A percentile compares a stretch with the other conserved stretches of the same genome.
Conservation (phyloP, 345 rosid species). For the Moricandia moricandioides region DNA sequence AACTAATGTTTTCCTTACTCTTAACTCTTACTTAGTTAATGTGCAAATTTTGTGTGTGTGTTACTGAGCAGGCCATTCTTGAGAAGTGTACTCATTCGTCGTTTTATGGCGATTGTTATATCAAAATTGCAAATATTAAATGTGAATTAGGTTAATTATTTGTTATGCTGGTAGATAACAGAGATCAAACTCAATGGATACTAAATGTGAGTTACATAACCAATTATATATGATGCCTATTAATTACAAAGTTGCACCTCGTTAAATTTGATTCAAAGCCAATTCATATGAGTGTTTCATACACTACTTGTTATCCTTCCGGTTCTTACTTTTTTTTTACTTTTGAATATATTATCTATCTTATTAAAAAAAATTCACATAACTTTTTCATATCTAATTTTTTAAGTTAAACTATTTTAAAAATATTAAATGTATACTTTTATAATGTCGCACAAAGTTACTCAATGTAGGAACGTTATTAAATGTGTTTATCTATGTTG, state of each 20-base stretch:
- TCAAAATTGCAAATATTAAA: not conserved
- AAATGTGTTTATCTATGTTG: too few relatives aligned
- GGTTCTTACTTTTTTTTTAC: not conserved
- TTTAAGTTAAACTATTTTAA: too few relatives aligned
- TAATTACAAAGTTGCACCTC: not conserved
- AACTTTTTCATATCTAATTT: too few relatives aligned
- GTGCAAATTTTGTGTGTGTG: not conserved
- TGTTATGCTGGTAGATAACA: not conserved
- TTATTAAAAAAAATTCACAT: too few relatives aligned
- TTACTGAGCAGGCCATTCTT: slow-evolving; percentile 12
- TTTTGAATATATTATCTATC: too few relatives aligned
- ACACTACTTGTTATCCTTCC: not conserved
- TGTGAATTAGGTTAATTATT: slow-evolving; percentile 4
- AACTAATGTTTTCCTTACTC: not conserved
- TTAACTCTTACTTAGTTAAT: not conserved
- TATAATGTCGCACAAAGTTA: too few relatives aligned
- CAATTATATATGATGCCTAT: not conserved
- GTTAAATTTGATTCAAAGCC: not conserved
- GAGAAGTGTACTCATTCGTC: slow-evolving; percentile 31
- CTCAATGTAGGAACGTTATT: too few relatives aligned
- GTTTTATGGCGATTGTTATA: not conserved
- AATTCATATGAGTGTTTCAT: not conserved
- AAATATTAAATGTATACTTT: too few relatives aligned
- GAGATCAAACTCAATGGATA: not conserved
- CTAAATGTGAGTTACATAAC: not conserved